phyloP scores from a whole-genome alignment of 805 yeast genomes.

The Aciculoconidium aculeatum region DNA sequence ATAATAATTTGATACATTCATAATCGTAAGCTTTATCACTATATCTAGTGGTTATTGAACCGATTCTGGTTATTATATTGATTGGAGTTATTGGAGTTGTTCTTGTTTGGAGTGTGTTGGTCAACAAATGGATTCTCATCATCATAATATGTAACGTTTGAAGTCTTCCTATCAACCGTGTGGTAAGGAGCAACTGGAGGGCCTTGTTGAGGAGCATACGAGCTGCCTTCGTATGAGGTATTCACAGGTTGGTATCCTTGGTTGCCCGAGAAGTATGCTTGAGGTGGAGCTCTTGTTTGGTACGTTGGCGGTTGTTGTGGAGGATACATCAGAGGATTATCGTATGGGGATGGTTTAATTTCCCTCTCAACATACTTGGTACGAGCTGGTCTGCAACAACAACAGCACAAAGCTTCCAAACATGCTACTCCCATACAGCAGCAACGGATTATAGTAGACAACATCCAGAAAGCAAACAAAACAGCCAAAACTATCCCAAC shows the following conservation, averaged over 20 bases:
- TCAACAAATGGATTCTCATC: conserved; percentile 10
- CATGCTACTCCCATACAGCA: conserved; percentile 46
- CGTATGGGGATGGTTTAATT: conserved; percentile 17
- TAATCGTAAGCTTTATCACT: too few relatives aligned
- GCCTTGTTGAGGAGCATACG: conserved; percentile 2
- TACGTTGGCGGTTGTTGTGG: conserved; percentile 12
- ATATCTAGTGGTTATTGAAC: too few relatives aligned
- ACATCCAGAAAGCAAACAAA: conserved; percentile 49
- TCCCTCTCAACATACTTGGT: conserved; percentile 11
- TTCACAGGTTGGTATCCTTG: conserved; percentile 12
- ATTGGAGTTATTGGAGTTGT: too few relatives aligned
- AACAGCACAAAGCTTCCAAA: conserved; percentile 43
- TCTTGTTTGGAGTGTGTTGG: neutral
- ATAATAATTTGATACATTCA: too few relatives aligned
- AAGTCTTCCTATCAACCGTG: conserved; percentile 1
- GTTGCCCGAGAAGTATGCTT: conserved; percentile 10
- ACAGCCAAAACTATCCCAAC: conserved; percentile 61
- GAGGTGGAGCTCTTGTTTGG: conserved; percentile 10
- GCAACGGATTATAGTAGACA: conserved; percentile 51
- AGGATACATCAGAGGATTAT: conserved; percentile 32
- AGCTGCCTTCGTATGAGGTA: conserved; percentile 5
- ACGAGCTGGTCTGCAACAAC: conserved; percentile 35
- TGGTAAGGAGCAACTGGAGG: conserved; percentile 4
- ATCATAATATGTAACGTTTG: too few relatives aligned
- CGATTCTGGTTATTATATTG: too few relatives aligned